These are phyloP conservation scores for Dothideomycetes sp. DNA, from an alignment of 2,329 filamentous ascomycete species.

Conservation along the genomic window DNA sequence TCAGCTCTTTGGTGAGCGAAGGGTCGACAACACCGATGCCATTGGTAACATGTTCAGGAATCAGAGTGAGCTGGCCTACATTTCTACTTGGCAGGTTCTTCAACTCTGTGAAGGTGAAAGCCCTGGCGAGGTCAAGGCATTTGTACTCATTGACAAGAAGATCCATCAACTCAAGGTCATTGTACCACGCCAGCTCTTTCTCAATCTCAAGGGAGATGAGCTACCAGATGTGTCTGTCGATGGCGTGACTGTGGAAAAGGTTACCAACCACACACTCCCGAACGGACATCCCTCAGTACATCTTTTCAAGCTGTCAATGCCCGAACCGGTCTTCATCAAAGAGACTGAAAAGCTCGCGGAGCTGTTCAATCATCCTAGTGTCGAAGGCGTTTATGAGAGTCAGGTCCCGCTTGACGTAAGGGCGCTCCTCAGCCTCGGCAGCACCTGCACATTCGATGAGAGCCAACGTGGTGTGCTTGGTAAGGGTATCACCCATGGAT, in stretches of 20 bases:
- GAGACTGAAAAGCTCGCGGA: conserved; percentile 73
- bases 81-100: conserved; percentile 88
- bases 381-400: conserved; percentile 95
- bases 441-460: conserved; percentile 86
- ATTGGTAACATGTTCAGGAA: conserved; percentile 73
- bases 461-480: conserved; percentile 82
- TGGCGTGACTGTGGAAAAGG: conserved; percentile 82
- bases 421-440: conserved; percentile 81
- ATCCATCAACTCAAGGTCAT: conserved; percentile 80
- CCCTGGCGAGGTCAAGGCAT: conserved; percentile 77
- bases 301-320: conserved; percentile 85
- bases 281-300: conserved; percentile 92
- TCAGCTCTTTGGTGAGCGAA: conserved; percentile 85
- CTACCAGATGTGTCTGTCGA: conserved; percentile 80
- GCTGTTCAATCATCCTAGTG: conserved; percentile 82
- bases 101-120: conserved; percentile 74
- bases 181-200: conserved; percentile 77
- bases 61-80: conserved; percentile 81
- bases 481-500: conserved; percentile 84
- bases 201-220: conserved; percentile 82
- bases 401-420: conserved; percentile 79
- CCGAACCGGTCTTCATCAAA: conserved; percentile 76
- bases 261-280: conserved; percentile 82
- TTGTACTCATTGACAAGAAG: conserved; percentile 87
- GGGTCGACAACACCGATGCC: conserved; percentile 47